phyloP scores from a whole-genome alignment of 441 rosid species.

The Erysimum cheiri region DNA sequence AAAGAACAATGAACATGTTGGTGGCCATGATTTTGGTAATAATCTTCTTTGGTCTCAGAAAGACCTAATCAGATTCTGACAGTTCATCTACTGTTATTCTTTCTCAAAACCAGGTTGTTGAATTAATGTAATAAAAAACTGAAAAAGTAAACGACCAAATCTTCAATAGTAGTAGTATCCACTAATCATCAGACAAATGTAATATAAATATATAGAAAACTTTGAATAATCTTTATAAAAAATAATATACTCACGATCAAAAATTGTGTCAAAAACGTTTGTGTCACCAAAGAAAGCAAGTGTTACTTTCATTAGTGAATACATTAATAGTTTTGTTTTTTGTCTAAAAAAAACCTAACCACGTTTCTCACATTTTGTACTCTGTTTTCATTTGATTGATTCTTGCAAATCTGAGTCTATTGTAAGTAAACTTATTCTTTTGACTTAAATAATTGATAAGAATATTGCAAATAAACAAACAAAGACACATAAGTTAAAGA shows the following conservation, averaged over 20 bases:
- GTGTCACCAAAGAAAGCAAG: background rate
- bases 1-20: background rate
- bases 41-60: background rate
- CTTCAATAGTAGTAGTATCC: background rate
- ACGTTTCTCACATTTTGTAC: too few species aligned
- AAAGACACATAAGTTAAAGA: background rate
- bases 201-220: background rate
- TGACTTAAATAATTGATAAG: background rate
- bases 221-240: background rate
- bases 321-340: too few species aligned
- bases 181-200: background rate
- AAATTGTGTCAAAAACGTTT: too few species aligned
- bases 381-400: background rate
- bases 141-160: background rate
- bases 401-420: background rate
- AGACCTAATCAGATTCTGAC: conserved; percentile 13
- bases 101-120: background rate
- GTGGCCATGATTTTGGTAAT: background rate
- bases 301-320: background rate
- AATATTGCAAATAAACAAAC: background rate
- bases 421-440: background rate
- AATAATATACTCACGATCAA: background rate
- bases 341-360: too few species aligned
- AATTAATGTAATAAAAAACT: background rate
- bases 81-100: background rate